A percentile compares a stretch with the other conserved stretches of the same genome.
Conservation (phyloP, 768 basidiomycete genomes). For the Pleurotus salmoneostramineus region DNA sequence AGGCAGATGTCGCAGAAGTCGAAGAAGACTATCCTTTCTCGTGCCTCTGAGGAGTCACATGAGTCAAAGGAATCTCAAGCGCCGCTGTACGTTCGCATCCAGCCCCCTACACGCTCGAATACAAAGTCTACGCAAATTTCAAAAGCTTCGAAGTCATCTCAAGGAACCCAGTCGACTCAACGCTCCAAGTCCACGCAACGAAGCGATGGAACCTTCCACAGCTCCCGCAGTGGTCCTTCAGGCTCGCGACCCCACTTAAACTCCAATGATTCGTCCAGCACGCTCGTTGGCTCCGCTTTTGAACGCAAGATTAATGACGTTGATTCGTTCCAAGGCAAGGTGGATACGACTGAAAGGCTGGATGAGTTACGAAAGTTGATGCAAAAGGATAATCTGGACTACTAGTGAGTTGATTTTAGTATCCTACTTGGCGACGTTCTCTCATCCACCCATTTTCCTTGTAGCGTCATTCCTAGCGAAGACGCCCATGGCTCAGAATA, state of each 20-base stretch:
- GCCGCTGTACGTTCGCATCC: conserved; percentile 14
- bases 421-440: neutral
- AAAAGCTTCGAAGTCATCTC: conserved; percentile 18
- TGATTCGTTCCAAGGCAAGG: conserved; percentile 45
- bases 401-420: conserved; percentile 52
- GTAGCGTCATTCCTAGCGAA: conserved; percentile 73
- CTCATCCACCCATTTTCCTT: conserved; percentile 3
- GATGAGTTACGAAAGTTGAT: conserved; percentile 63
- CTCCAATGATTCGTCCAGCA: conserved; percentile 65
- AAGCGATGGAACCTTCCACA: conserved; percentile 13
- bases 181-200: conserved; percentile 11
- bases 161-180: conserved; percentile 12
- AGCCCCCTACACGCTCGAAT: conserved; percentile 28
- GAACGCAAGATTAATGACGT: conserved; percentile 68
- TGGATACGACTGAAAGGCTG: conserved; percentile 59
- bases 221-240: conserved; percentile 19
- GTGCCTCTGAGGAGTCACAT: conserved; percentile 23
- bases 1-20: conserved; percentile 23
- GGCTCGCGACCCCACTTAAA: conserved; percentile 34
- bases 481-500: conserved; percentile 86
- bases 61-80: conserved; percentile 16
- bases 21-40: conserved; percentile 14
- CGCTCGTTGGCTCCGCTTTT: conserved; percentile 70
- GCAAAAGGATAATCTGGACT: conserved; percentile 65
- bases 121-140: conserved; percentile 35